phyloP scores from a whole-genome alignment of 768 basidiomycete species.

The Boletus sp. region DNA sequence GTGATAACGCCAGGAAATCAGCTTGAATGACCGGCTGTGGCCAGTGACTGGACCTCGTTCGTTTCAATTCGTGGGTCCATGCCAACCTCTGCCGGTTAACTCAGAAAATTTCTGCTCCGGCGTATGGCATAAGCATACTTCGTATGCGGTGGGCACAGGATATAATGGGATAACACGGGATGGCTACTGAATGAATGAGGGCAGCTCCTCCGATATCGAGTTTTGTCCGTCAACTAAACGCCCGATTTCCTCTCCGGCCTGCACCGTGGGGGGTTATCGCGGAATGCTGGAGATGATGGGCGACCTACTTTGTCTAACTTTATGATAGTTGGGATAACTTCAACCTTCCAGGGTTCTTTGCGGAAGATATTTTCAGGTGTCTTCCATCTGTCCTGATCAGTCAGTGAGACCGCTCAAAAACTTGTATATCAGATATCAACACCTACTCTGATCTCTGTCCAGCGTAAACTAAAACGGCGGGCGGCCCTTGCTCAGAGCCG shows the following conservation, averaged over 20 bases:
- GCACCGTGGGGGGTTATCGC: background rate
- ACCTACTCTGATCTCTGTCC: slow-evolving; percentile 63
- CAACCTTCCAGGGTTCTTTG: slow-evolving; percentile 58
- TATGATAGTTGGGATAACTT: slow-evolving; percentile 63
- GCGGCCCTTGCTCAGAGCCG: slow-evolving; percentile 39
- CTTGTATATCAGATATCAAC: background rate
- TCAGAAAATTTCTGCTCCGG: background rate
- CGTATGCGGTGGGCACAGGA: slow-evolving; percentile 4
- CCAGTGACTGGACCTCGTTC: background rate
- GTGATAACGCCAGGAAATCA: background rate
- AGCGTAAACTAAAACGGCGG: slow-evolving; percentile 63
- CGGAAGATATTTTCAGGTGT: slow-evolving; percentile 54
- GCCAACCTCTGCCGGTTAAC: background rate
- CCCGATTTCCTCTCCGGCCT: slow-evolving; percentile 28
- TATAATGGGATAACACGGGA: background rate
- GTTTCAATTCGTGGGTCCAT: background rate
- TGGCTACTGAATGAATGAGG: slow-evolving; percentile 18
- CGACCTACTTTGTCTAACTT: slow-evolving; percentile 52
- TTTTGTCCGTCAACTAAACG: slow-evolving; percentile 30
- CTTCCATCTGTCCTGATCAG: slow-evolving; percentile 56
- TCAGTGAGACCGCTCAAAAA: background rate
- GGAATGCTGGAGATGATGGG: slow-evolving; percentile 3
- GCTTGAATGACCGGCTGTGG: background rate
- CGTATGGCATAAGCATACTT: background rate
- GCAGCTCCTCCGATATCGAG: slow-evolving; percentile 19